Base-by-base conservation (phyloP, 139 green algal genomes). In the Picochlorum sp. region DNA sequence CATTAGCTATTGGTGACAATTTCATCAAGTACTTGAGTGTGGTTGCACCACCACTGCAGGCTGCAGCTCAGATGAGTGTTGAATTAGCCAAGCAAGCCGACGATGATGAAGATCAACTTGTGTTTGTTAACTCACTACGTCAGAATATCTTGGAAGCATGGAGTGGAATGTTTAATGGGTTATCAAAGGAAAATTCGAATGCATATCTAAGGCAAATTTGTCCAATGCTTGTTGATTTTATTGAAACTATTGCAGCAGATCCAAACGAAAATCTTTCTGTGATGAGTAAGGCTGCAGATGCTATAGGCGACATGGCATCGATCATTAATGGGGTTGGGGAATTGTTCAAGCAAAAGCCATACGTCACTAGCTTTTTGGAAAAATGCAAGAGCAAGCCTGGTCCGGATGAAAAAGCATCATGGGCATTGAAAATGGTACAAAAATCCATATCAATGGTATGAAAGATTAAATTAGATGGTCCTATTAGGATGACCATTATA, bases 51-150 rank as follows among this genome's bases (percentile, higher is more conserved):
- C 90, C 95, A 67, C 78, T 98, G 43, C 73, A 84, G 53, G 74
- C 76, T 51, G 89, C 86, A 2, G 79, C 82, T 67, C 40, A 56
- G 24, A 67, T 89, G 35, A 73, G 69, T 49, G 63, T 88, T 57
- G 61, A 79, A 55, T 62, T 67, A 65, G 32, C 53, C 22, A 22
- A 28, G 32, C 22, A 10, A n/a, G 45, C 26, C 4, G 45, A 10
- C 7, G 44, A 31, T 25, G 84, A 95, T 57, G 87, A 90, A 25
- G 90, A 96, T 39, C 64, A 83, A 36, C 63, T 76, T 24, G 90
- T 96, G 4, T 97, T 97, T 79, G 90, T 93, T 73, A 96, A 94
- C 68, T 32, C 77, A 50, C 77, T 98, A 63, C 79, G 90, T 6
- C 65, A 75, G 5, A 51, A 87, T 69, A 95, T 98, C 50, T 78